Evolutionary conservation across 2,329 filamentous ascomycete genomes (phyloP), one percentile per base, ranked within the genome.

Genomic region (Coniella lustricola): DNA sequence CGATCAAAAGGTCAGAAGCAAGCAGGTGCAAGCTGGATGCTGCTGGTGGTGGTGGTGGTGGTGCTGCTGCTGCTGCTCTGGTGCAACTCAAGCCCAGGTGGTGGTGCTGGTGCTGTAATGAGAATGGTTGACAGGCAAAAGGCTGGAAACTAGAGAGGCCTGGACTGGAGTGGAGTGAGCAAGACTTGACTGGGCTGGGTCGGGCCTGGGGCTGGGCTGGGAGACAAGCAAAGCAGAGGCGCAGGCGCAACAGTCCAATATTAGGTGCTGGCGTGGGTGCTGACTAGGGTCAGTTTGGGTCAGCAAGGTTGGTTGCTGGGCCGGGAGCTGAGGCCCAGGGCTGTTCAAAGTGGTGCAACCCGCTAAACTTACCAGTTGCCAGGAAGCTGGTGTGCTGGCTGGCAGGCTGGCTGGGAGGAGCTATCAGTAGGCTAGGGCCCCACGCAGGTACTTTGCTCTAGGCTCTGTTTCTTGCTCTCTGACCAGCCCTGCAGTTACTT

Each of bases 1-100:
- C 48, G 37, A 49, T 40, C 44, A 29, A 49, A 22, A 49, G 39
- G 25, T 21, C 18, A 42, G 38, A 40, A 48, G 46, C 46, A 36
- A 34, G 34, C 34, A 17, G 44, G 39, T 44, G 47, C 41, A 45
- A 38, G 39, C 16, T 42, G 16, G 29, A 42, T 25, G 35, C 33
- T 37, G 25, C 25, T 29, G 25, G 10, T 10, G 25, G 5, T 29
- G 25, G 5, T 29, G 25, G 5, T 5, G 25, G 5, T 29, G 25
- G 5, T 5, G 25, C 25, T 29, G 25, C 10, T 29, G 10, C 25
- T 29, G 25, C 25, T 29, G 25, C n/a, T n/a, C n/a, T n/a, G n/a
- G n/a, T n/a, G n/a, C n/a, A n/a, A n/a, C n/a, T n/a, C n/a, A n/a
- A n/a, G n/a, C n/a, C n/a, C n/a, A n/a, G n/a, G n/a, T 29, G 25